Percentiles rank a stretch among this genome's conserved stretches.
Conservation (phyloP, 352 stramenopile genomes). For the Phytophthora sp. region DNA sequence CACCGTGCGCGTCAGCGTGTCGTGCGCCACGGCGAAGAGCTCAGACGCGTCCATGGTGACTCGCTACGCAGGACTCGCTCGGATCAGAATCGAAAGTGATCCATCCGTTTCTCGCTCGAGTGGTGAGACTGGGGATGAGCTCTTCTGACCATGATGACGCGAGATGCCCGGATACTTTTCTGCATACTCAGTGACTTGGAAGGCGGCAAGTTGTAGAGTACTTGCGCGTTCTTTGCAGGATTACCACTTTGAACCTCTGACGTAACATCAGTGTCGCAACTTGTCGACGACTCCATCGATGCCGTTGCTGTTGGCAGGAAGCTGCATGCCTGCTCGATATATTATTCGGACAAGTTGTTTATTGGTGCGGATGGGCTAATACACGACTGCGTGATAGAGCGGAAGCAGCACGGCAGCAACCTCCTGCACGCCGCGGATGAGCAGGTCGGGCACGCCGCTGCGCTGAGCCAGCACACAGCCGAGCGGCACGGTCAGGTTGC, state of each 20-base stretch:
- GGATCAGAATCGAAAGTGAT: slow-evolving; percentile 11
- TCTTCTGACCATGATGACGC: slow-evolving; percentile 21
- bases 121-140: slow-evolving; percentile 7
- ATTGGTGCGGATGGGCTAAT: too few relatives aligned
- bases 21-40: slow-evolving; percentile 31
- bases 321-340: too few relatives aligned
- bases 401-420: background rate
- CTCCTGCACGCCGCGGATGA: slow-evolving; percentile 12
- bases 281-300: too few relatives aligned
- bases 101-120: slow-evolving; percentile 8
- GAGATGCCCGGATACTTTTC: background rate
- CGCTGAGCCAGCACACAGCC: slow-evolving; percentile 28
- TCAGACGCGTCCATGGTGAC: slow-evolving; percentile 27
- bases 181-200: background rate
- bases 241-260: background rate
- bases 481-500: slow-evolving; percentile 35
- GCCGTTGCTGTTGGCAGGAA: too few relatives aligned
- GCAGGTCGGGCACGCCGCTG: slow-evolving; percentile 27
- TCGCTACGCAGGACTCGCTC: background rate
- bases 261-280: too few relatives aligned
- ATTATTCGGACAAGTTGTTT: too few relatives aligned
- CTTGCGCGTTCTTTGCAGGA: background rate
- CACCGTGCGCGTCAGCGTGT: slow-evolving; percentile 39
- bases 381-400: background rate
- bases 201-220: background rate